Evolutionary conservation across 371 early-diverging fungal species (phyloP), one percentile per base, ranked within the genome.

Genomic region (Apophysomyces elegans): DNA sequence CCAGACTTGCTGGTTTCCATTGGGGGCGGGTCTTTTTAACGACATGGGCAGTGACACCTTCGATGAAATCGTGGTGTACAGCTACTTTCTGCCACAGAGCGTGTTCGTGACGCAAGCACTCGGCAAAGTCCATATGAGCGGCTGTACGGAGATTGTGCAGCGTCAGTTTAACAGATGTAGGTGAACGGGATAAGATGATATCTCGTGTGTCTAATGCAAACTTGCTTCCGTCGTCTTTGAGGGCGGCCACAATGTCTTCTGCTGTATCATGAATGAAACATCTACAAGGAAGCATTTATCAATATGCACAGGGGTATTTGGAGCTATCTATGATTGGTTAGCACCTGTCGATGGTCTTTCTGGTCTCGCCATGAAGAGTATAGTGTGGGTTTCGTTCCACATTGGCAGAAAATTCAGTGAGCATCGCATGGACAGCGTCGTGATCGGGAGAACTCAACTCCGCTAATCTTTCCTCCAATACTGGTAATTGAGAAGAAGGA

Each of bases 201-300:
- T 72, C 78, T 26, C 93, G 65, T 5, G 93, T 91, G 56, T 80
- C 71, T 8, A 74, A 38, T 2, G 93, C 91, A 88, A 92, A 96
- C 18, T 75, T 78, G 5, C 84, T 73, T 2, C 67, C 61, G 32
- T 81, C 86, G 66, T 90, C 85, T 64, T 91, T 86, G 46, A 99
- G 77, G 1, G 96, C 95, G 18, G 71, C 86, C 7, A 93, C 58
- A 58, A 98, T 97, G 45, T 91, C 88, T 68, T 92, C 95, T 9
- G 96, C 70, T 12, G 91, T 90, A 70, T 93, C 80, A 70, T 78
- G 81, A 65, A 82, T 83, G 86, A 98, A 98, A 80, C 96, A 95
- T 45, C 85, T 75, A 54, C 0, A 7, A 26, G 9, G 13, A n/a
- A 41, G 8, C 41, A 41, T 8, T 41, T 41, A 2, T 13, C 41